Percentiles rank a stretch among this genome's conserved stretches.
phyloP scores from a whole-genome alignment of 768 basidiomycete genomes.

The Ramaria rubella region DNA sequence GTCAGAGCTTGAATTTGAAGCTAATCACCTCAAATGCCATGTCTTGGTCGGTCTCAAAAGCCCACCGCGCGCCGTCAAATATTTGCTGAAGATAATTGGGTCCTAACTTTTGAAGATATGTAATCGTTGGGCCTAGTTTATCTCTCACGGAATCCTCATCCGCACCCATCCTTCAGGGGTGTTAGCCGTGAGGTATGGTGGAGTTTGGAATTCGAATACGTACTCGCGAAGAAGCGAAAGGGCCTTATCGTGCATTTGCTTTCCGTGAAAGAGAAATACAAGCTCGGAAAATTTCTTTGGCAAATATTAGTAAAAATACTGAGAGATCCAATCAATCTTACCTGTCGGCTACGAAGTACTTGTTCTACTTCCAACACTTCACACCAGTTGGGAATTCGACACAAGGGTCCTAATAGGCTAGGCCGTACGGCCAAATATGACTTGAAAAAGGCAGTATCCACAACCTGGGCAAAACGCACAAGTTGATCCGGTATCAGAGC shows the following conservation, averaged over 20 bases:
- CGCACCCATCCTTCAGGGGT: slow-evolving; percentile 58
- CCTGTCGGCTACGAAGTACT: slow-evolving; percentile 72
- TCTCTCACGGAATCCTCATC: slow-evolving; percentile 72
- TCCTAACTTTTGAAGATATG: slow-evolving; percentile 87
- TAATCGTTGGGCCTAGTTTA: slow-evolving; percentile 75
- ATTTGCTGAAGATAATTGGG: slow-evolving; percentile 76
- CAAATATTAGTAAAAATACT: background rate
- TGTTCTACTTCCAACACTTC: slow-evolving; percentile 93
- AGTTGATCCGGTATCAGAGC: slow-evolving; percentile 78
- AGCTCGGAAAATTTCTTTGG: slow-evolving; percentile 85
- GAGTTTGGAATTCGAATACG: slow-evolving; percentile 23
- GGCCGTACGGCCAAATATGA: slow-evolving; percentile 81
- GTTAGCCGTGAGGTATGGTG: background rate
- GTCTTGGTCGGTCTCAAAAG: slow-evolving; percentile 65
- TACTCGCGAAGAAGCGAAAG: slow-evolving; percentile 79
- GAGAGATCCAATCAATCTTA: slow-evolving; percentile 19
- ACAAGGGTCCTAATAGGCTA: slow-evolving; percentile 74
- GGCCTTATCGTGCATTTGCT: slow-evolving; percentile 92
- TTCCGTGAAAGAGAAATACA: slow-evolving; percentile 85
- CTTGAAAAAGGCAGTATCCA: slow-evolving; percentile 94
- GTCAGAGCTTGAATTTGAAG: background rate
- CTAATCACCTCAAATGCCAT: slow-evolving; percentile 72
- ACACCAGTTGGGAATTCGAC: slow-evolving; percentile 93
- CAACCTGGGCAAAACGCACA: slow-evolving; percentile 83
- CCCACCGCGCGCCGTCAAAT: slow-evolving; percentile 78